Evolutionary conservation across 108 stramenopile genomes (phyloP).

Genomic region (Epipyxis sp.): DNA sequence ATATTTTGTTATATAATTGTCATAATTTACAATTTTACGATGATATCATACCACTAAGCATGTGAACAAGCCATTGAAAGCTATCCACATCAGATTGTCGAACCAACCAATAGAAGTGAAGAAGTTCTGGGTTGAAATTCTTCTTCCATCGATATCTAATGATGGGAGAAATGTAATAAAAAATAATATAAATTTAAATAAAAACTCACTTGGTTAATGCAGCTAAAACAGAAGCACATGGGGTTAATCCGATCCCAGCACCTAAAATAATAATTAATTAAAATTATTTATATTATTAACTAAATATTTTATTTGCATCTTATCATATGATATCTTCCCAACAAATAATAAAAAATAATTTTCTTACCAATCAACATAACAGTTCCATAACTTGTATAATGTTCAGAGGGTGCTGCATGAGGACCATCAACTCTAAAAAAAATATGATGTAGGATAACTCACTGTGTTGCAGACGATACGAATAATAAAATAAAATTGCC

Average conservation of each 20-base stretch:
- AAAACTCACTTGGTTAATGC: conserved; percentile 38
- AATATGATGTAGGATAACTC: too few relatives aligned
- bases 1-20: too few relatives aligned
- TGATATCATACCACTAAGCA: neutral
- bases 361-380: conserved; percentile 28
- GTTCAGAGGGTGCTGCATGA: conserved; percentile 44
- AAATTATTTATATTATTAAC: neutral
- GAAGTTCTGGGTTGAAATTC: conserved; percentile 49
- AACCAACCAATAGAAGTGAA: conserved; percentile 53
- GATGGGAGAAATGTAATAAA: too few relatives aligned
- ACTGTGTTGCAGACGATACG: too few relatives aligned
- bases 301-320: too few relatives aligned
- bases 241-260: conserved; percentile 55
- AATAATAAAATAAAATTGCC: too few relatives aligned
- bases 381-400: conserved; percentile 41
- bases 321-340: neutral
- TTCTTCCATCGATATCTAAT: conserved; percentile 54
- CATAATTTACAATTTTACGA: too few relatives aligned
- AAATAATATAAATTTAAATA: conserved; percentile 18
- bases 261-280: conserved; percentile 40
- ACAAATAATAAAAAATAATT: neutral
- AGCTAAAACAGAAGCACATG: conserved; percentile 40
- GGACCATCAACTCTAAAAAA: conserved; percentile 52
- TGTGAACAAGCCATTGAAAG: conserved; percentile 48
- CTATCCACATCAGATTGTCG: conserved; percentile 42